phyloP scores from a whole-genome alignment of 78 protist species.

The Cavenderia fasciculata region DNA sequence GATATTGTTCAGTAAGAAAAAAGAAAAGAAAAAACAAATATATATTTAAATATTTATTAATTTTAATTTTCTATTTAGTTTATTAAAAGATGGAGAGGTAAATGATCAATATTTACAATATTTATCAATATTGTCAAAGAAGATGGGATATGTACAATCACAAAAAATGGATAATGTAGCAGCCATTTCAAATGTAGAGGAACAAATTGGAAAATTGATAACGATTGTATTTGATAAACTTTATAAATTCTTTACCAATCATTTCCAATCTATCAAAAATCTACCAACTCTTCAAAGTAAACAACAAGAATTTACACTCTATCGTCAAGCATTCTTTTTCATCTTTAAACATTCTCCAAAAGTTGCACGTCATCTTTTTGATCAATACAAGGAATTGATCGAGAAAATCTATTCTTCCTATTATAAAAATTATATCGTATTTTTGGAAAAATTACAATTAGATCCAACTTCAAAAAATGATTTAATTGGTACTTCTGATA shows the following conservation, averaged over 20 bases:
- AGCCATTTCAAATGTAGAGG: conserved; percentile 30
- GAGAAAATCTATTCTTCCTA: conserved; percentile 23
- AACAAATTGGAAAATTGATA: neutral
- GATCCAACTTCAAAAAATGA: conserved; percentile 45
- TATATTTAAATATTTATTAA: neutral
- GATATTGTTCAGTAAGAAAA: conserved; percentile 12
- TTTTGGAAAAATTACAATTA: conserved; percentile 30
- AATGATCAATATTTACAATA: conserved; percentile 68
- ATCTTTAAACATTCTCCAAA: conserved; percentile 34
- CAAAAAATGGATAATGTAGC: conserved; percentile 49
- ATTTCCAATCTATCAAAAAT: conserved; percentile 27
- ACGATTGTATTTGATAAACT: conserved; percentile 42
- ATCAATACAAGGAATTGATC: conserved; percentile 48
- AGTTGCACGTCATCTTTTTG: conserved; percentile 37
- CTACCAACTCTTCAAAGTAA: conserved; percentile 11
- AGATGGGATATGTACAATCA: conserved; percentile 50
- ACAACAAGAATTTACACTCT: conserved; percentile 60
- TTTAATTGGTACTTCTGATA: conserved; percentile 20
- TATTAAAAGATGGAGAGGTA: conserved; percentile 43
- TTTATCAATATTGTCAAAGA: conserved; percentile 49
- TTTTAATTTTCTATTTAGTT: too few relatives aligned
- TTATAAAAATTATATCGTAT: conserved; percentile 13
- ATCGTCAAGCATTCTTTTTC: conserved; percentile 68
- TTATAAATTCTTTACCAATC: conserved; percentile 17
- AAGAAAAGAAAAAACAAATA: neutral